phyloP scores from a whole-genome alignment of 2,329 filamentous ascomycete species.

The Aspergillus udagawae region DNA sequence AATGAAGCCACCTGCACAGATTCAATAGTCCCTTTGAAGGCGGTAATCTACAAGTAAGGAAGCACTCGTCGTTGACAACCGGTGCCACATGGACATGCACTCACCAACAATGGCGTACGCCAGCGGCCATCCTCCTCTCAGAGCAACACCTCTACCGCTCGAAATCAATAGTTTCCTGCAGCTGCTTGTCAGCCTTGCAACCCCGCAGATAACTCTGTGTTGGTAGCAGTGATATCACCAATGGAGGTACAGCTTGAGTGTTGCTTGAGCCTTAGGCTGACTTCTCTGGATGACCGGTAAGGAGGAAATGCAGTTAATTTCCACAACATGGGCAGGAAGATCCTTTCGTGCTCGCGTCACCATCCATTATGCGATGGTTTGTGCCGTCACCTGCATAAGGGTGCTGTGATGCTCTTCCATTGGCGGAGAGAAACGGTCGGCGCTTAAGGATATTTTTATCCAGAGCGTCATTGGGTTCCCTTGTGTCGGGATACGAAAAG shows the following conservation, averaged over 20 bases:
- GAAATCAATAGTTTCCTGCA: background rate
- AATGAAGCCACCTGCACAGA: background rate
- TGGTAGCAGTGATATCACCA: background rate
- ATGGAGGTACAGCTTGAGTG: background rate
- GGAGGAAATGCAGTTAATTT: background rate
- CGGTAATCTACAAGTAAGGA: background rate
- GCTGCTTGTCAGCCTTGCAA: background rate
- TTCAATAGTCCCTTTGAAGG: background rate
- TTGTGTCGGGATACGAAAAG: background rate
- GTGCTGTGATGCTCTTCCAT: background rate
- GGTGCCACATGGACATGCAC: background rate
- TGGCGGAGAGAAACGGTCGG: slow-evolving; percentile 2
- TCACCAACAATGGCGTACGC: background rate
- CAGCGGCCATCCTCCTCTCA: background rate
- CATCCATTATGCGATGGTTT: background rate
- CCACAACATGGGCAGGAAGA: background rate
- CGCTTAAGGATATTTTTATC: slow-evolving; percentile 15
- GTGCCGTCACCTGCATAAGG: background rate
- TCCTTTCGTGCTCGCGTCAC: background rate
- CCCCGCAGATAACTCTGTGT: background rate
- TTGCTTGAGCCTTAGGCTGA: background rate
- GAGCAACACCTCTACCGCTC: background rate
- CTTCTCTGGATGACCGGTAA: background rate
- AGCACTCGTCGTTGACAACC: background rate
- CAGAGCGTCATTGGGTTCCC: slow-evolving; percentile 9